phyloP scores from a whole-genome alignment of 148 eudicot species.

The Chenopodium berlandieri region DNA sequence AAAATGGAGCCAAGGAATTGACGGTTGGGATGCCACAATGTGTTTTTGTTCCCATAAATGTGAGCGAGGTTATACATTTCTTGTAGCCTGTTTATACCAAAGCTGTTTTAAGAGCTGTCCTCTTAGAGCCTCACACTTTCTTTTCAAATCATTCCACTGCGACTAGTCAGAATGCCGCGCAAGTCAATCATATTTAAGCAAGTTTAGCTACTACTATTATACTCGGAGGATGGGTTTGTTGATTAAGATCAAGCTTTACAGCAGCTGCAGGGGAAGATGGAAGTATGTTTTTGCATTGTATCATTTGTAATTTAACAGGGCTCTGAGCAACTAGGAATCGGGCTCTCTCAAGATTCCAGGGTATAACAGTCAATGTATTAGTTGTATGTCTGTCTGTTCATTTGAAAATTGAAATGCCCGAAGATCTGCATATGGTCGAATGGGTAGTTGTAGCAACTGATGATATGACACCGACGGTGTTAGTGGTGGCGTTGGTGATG shows the following conservation, averaged over 20 bases:
- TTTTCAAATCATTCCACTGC: background rate
- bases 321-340: conserved; percentile 9
- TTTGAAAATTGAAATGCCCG: conserved; percentile 10
- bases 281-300: conserved; percentile 13
- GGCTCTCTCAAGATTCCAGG: conserved; percentile 10
- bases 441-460: conserved; percentile 23
- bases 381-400: conserved; percentile 22
- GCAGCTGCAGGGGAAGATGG: background rate
- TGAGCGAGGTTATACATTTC: background rate
- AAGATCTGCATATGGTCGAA: conserved; percentile 2
- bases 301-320: background rate
- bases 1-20: conserved; percentile 1
- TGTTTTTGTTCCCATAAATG: background rate
- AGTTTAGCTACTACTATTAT: conserved; percentile 2
- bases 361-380: conserved; percentile 14
- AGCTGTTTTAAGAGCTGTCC: background rate
- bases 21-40: conserved; percentile 14
- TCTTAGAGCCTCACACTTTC: background rate
- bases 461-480: background rate
- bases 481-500: conserved; percentile 8
- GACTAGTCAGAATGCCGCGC: conserved; percentile 12
- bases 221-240: background rate
- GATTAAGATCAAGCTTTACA: background rate
- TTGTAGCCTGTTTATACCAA: conserved; percentile 7
- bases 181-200: background rate